Evolutionary conservation across 176 grass and related monocot genomes (phyloP).

Genomic region (Bothriochloa decipiens): DNA sequence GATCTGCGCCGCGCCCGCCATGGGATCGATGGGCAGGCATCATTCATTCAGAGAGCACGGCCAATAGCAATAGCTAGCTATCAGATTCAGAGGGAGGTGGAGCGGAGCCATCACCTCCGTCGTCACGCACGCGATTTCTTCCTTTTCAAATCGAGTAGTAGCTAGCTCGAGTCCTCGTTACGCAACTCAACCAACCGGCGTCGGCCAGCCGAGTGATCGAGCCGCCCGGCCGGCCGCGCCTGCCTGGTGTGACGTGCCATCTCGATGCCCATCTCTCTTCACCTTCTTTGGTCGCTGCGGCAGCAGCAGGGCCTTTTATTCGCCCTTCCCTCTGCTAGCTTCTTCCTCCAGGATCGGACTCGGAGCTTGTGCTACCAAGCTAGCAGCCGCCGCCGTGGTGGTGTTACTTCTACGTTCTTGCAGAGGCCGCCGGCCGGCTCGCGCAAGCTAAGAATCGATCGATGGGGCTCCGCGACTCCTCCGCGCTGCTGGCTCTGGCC

Average conservation of each 20-base stretch:
- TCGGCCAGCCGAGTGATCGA: constrained; percentile 17
- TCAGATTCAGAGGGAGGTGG: constrained; percentile 39
- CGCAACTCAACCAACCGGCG: constrained; percentile 52
- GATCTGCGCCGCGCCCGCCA: not conserved
- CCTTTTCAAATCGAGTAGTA: not conserved
- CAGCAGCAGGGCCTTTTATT: not conserved
- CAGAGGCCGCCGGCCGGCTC: not conserved
- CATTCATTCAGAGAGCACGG: too few species aligned
- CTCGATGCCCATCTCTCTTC: not conserved
- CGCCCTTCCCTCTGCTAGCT: not conserved
- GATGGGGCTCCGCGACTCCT: constrained; percentile 36
- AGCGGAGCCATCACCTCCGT: constrained; percentile 44
- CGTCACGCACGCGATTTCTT: constrained; percentile 22
- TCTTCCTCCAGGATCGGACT: not conserved
- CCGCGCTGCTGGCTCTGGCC: constrained; percentile 29
- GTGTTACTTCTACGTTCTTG: not conserved
- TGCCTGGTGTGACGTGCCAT: constrained; percentile 46
- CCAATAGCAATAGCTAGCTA: not conserved
- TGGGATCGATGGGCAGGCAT: not conserved
- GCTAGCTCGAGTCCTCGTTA: constrained; percentile 31
- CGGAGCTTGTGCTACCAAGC: not conserved
- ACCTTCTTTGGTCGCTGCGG: not conserved
- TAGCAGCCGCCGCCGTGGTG: not conserved
- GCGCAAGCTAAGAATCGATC: not conserved
- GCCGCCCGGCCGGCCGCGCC: not conserved